Evolutionary conservation across 345 rosid genomes (phyloP).

Genomic region (Cochlearia excelsa): DNA sequence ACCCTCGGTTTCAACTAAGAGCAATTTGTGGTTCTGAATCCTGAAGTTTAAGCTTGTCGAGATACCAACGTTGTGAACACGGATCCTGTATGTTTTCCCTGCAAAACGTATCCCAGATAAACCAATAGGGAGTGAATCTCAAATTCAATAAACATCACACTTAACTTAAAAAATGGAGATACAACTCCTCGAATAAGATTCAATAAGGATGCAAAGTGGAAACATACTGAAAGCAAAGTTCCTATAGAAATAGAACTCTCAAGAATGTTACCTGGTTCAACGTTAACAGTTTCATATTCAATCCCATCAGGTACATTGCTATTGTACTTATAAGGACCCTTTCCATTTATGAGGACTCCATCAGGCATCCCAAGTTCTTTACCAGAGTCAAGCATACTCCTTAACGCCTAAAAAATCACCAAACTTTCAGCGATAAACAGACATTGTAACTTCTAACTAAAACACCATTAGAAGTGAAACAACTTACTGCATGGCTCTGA

Average conservation of each 20-base stretch:
- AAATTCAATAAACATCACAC: background rate
- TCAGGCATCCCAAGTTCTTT: constrained; percentile 90
- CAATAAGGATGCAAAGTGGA: background rate
- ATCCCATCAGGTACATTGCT: constrained; percentile 74
- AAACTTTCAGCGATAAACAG: constrained; percentile 9
- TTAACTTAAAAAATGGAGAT: background rate
- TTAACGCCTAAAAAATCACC: constrained; percentile 53
- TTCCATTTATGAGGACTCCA: constrained; percentile 93
- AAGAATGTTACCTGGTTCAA: constrained; percentile 62
- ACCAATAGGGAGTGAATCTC: background rate
- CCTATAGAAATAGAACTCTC: too few relatives aligned
- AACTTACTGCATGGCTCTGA: constrained; percentile 69
- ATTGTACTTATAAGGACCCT: constrained; percentile 83
- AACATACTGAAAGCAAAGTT: constrained; percentile 3
- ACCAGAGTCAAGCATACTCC: constrained; percentile 68
- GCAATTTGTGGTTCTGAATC: constrained; percentile 88
- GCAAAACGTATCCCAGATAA: constrained; percentile 26
- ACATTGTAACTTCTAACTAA: background rate
- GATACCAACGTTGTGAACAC: constrained; percentile 84
- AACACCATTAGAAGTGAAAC: background rate
- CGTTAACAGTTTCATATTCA: constrained; percentile 57
- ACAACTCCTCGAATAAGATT: background rate
- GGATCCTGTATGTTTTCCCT: constrained; percentile 88
- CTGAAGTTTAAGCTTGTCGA: constrained; percentile 92
- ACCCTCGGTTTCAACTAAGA: constrained; percentile 85